Evolutionary conservation across 2,329 filamentous ascomycete genomes (phyloP), one percentile per base, ranked within the genome.

Genomic region (Basipetospora chlamydospora): DNA sequence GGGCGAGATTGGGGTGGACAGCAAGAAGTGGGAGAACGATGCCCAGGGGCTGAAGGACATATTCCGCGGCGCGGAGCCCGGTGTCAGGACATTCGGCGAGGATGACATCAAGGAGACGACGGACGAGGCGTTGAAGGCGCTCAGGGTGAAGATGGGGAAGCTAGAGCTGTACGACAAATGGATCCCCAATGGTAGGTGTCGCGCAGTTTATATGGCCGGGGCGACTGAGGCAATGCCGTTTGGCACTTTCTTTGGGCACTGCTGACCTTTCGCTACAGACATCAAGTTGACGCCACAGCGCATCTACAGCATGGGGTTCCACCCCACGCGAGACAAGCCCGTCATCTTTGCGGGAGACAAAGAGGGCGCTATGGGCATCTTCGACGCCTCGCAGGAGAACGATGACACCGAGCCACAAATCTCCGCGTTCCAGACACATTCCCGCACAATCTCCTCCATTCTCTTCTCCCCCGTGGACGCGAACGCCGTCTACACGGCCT

Each of bases 341-440:
- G 64, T 98, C 3, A 70, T 96, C 2, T 92, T 98, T 51, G 88
- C 88, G 0, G 88, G 88, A 9, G 90, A 98, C 49, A 98, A 98
- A 53, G 70, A 92, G 44, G 88, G 90, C 1, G 82, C 85, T 17
- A 66, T 96, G 40, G 90, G 90, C 1, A 73, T 98, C 1, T 88
- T 95, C 38, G 88, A 98, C 51, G 86, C 79, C 1, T 87, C 82
- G 0, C 85, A 92, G 45, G 77, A 81, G 4, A 77, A 82, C 20
- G 79, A 83, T 7, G 79, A 83, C 2, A 66, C 66, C 1, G 70
- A 79, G 1, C 87, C 87, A 0, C 69, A 76, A n/a, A 83, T 96
- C 12, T 81, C 84, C 0, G 87, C 83, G 0, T 80, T 95, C 53
- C 94, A 96, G 51, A 78, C 84, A 1, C 90, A 98, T 46, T 78